These are phyloP conservation scores for Tremella fuciformis DNA, from an alignment of 768 basidiomycete genomes.

Conservation along the genomic window DNA sequence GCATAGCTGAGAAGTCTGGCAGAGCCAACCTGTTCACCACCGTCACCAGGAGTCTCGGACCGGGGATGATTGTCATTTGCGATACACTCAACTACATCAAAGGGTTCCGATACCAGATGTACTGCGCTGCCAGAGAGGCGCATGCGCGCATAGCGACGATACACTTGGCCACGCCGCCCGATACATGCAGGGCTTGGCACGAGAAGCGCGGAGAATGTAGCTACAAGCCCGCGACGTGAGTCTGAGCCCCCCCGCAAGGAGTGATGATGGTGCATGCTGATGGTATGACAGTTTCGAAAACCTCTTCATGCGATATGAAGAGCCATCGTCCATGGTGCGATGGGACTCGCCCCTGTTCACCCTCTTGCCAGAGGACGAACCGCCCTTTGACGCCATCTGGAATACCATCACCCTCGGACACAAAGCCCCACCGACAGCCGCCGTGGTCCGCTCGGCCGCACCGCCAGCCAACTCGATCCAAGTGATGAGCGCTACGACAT, in stretches of 20 bases:
- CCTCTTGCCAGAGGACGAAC: conserved; percentile 65
- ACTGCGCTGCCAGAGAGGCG: conserved; percentile 87
- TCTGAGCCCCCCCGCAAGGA: conserved; percentile 3
- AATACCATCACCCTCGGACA: conserved; percentile 71
- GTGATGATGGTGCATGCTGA: background rate
- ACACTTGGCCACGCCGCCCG: conserved; percentile 58
- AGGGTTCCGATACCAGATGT: conserved; percentile 96
- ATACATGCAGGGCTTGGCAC: conserved; percentile 78
- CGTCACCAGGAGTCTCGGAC: conserved; percentile 68
- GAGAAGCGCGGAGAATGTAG: conserved; percentile 52
- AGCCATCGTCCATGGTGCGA: conserved; percentile 95
- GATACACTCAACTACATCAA: conserved; percentile 97
- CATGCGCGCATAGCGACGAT: conserved; percentile 81
- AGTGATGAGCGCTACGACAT: conserved; percentile 73
- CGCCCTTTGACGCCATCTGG: conserved; percentile 69
- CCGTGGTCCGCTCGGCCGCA: conserved; percentile 59
- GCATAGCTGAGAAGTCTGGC: conserved; percentile 80
- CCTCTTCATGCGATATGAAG: conserved; percentile 83
- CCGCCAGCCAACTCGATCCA: conserved; percentile 86
- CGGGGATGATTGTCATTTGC: conserved; percentile 76
- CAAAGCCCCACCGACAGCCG: conserved; percentile 83
- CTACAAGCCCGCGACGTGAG: conserved; percentile 75
- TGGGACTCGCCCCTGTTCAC: conserved; percentile 97
- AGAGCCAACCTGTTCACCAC: conserved; percentile 78
- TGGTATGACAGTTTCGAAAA: conserved; percentile 66